Evolutionary conservation across 169 alveolate species (phyloP), one percentile per base, ranked within the genome.

Genomic region (Cryptosporidium sp.): DNA sequence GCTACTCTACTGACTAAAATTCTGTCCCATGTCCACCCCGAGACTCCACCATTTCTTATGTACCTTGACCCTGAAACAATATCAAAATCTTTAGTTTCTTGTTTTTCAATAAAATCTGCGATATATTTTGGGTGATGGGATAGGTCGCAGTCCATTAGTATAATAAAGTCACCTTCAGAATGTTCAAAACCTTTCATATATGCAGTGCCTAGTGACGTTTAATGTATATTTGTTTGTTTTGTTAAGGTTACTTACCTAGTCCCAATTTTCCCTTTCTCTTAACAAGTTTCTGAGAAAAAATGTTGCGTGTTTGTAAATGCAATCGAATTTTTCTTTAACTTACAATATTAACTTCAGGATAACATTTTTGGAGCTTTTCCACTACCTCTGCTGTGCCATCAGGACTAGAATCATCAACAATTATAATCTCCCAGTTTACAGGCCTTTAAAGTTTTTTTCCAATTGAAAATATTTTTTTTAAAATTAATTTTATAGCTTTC

Each of bases 111-210:
- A 92, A 97, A 96, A 53, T 97, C 94, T 35, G 96, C 95, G 67
- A 97, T 95, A 92, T 95, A 96, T 91, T 96, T 96, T 48, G 99
- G 99, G 92, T 98, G 99, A 91, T 98, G 99, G 2, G 99, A 97
- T 56, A 98, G 93, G 92, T 98, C 99, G 45, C 99, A 98, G 91
- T 98, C 99, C 98, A 98, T 96, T 18, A 98, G 95, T 53, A 98
- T 93, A 37, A 98, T 94, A 91, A 95, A 98, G 69, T 97, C 95
- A 9, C 99, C 98, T 67, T 92, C 92, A 31, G 98, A 96, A 52
- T 91, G 69, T 85, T 95, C 93, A 44, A 97, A 91, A 1, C 99
- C 99, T 89, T 97, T 99, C 86, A 95, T 95, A 91, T 98, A 98
- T 4, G 99, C 99, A 62, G 98, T 92, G 39, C 99, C 99, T 65